These are phyloP conservation scores for Acanthamoeba sp. DNA, from an alignment of 208 protist genomes.

Conservation along the genomic window DNA sequence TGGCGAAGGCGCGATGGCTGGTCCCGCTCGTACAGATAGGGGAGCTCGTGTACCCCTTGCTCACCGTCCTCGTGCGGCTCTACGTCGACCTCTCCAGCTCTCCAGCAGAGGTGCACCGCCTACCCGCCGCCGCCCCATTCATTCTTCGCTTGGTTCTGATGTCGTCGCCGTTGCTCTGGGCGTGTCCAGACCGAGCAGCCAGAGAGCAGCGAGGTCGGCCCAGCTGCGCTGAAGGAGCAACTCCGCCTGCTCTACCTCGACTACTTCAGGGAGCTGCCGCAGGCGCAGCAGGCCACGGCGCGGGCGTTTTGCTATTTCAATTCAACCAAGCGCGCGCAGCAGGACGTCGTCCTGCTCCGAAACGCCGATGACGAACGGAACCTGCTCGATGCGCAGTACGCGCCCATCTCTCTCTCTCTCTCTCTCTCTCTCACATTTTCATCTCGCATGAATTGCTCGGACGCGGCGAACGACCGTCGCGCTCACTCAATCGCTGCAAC, in stretches of 20 bases:
- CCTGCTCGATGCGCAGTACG: background rate
- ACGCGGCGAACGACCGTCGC: too few species aligned
- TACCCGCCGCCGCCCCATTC: too few species aligned
- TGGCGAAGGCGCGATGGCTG: background rate
- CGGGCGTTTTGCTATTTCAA: constrained; percentile 41
- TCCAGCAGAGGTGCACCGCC: background rate
- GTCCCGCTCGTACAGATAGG: background rate
- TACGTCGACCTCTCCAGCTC: background rate
- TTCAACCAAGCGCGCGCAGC: background rate
- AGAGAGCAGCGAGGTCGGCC: background rate
- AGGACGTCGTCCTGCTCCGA: background rate
- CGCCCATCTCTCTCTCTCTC: too few species aligned
- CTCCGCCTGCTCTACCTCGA: background rate
- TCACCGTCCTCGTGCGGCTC: background rate
- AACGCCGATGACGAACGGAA: background rate
- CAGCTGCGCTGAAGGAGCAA: background rate
- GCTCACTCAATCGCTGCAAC: too few species aligned
- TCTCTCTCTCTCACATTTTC: too few species aligned
- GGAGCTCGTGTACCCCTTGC: background rate
- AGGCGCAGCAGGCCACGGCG: background rate
- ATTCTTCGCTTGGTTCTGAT: background rate
- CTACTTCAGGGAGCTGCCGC: constrained; percentile 17
- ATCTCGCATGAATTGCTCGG: too few species aligned
- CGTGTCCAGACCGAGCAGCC: background rate
- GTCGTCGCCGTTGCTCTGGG: background rate